Base-by-base conservation (phyloP, 257 asterid genomes). In the Prunella vulgaris region DNA sequence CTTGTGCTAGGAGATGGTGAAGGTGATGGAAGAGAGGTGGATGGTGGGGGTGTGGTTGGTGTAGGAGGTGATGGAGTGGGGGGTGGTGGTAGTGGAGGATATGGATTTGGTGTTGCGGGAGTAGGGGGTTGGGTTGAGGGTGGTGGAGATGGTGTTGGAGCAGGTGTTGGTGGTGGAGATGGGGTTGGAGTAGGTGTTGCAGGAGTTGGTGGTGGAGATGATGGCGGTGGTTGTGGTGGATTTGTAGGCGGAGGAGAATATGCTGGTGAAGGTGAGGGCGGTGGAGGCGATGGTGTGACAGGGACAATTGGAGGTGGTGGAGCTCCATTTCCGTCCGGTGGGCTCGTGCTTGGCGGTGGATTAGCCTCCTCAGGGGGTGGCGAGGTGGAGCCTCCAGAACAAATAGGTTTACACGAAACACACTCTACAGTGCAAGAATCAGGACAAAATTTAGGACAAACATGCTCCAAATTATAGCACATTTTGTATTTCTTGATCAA, bases 401-500 rank as follows among this genome's bases (percentile, higher is more conserved):
- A 85, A 1, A 78, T 74, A 2, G 88, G 87, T 14, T 83, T 82
- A 9, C 90, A 85, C 0, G 87, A 85, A 2, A 56, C 75, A 48
- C 86, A 83, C 0, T 85, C 80, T 0, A 82, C 85, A 0, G 64
- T 51, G 77, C 91, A 85, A 0, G 77, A 37, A 64, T 83, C 73
- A 0, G 90, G 90, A 52, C 88, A 83, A 66, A 80, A 85, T 35
- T 82, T 81, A 48, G 90, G 90, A 53, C 90, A 85, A 60, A 85
- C 87, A 68, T 85, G 90, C 69, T 75, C 84, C 69, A 82, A 74
- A 27, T 85, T 82, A 57, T 85, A 70, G 35, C 90, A 82, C 28
- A 12, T 68, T 56, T 82, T 85, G 46, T 78, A 80, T 25, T 80
- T 76, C 40, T 72, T 69, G 60, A 60, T 66, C 73, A 42, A 20